These are phyloP conservation scores for Pleurotus giganteus DNA, from an alignment of 768 basidiomycete species.

Conservation along the genomic window DNA sequence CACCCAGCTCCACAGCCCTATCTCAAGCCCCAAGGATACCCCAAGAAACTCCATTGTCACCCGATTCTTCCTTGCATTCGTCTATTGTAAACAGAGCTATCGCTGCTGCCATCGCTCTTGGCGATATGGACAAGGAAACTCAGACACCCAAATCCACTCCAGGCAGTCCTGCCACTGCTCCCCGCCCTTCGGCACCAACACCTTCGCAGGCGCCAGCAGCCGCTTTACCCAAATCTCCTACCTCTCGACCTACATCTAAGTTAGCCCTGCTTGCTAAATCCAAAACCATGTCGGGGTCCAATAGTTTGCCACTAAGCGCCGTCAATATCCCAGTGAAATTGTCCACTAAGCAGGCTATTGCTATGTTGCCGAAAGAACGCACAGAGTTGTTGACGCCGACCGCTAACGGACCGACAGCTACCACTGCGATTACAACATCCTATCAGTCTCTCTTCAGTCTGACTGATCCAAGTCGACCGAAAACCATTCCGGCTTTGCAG, in stretches of 20 bases:
- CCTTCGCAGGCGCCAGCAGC: slow-evolving; percentile 16
- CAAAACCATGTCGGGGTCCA: slow-evolving; percentile 33
- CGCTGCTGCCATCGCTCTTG: slow-evolving; percentile 61
- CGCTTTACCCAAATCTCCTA: slow-evolving; percentile 6
- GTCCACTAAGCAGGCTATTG: slow-evolving; percentile 17
- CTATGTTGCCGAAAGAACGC: slow-evolving; percentile 40
- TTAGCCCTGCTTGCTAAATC: slow-evolving; percentile 72
- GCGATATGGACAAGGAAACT: slow-evolving; percentile 43
- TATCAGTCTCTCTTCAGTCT: slow-evolving; percentile 72
- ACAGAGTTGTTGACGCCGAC: slow-evolving; percentile 78
- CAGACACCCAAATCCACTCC: slow-evolving; percentile 11
- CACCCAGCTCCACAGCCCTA: slow-evolving; percentile 34
- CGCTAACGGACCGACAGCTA: slow-evolving; percentile 80
- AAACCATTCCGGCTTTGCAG: slow-evolving; percentile 38
- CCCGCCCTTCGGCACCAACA: slow-evolving; percentile 15
- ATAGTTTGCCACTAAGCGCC: slow-evolving; percentile 13
- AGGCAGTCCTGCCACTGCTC: not conserved
- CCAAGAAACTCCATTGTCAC: slow-evolving; percentile 32
- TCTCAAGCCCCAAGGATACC: slow-evolving; percentile 23
- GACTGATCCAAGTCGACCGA: slow-evolving; percentile 45
- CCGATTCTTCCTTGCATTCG: slow-evolving; percentile 43
- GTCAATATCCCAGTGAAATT: slow-evolving; percentile 2
- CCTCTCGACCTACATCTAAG: slow-evolving; percentile 56
- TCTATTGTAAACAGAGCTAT: slow-evolving; percentile 62
- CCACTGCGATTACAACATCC: slow-evolving; percentile 80